Evolutionary conservation across 495 filamentous ascomycete species (phyloP).

Genomic region (Sphaerosporella brunnea): DNA sequence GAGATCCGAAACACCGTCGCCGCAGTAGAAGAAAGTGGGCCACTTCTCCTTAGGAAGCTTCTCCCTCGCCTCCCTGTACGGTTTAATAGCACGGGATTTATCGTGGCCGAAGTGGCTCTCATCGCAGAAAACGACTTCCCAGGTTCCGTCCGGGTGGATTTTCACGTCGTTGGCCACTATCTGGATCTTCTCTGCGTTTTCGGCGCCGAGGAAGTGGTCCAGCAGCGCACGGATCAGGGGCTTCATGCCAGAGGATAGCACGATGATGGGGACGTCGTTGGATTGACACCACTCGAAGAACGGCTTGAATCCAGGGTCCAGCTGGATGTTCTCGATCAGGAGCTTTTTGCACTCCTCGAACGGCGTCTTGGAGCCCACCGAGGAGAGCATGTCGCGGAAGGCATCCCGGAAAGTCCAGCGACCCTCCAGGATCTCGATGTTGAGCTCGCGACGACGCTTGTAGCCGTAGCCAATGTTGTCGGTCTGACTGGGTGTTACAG

Average conservation of each 20-base stretch:
- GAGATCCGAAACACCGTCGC: slow-evolving; percentile 77
- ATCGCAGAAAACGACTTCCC: slow-evolving; percentile 77
- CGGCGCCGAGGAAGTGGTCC: slow-evolving; percentile 52
- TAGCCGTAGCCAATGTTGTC: slow-evolving; percentile 76
- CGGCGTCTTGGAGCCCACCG: slow-evolving; percentile 55
- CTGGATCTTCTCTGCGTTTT: slow-evolving; percentile 49
- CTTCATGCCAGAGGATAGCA: slow-evolving; percentile 77
- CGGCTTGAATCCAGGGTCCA: slow-evolving; percentile 68
- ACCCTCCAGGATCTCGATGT: slow-evolving; percentile 51
- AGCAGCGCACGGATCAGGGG: slow-evolving; percentile 78
- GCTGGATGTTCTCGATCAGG: slow-evolving; percentile 62
- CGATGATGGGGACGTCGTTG: slow-evolving; percentile 79
- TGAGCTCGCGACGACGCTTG: slow-evolving; percentile 39
- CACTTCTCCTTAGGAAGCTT: slow-evolving; percentile 41
- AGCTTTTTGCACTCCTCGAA: slow-evolving; percentile 61
- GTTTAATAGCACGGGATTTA: slow-evolving; percentile 73
- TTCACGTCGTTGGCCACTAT: slow-evolving; percentile 74
- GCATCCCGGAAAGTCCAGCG: slow-evolving; percentile 61
- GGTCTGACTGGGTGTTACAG: slow-evolving; percentile 34
- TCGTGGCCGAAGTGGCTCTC: slow-evolving; percentile 83
- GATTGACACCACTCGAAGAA: slow-evolving; percentile 67
- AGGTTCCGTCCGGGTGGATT: slow-evolving; percentile 60
- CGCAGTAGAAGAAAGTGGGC: slow-evolving; percentile 75
- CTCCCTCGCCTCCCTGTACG: slow-evolving; percentile 39
- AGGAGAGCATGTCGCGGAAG: slow-evolving; percentile 78